These are phyloP conservation scores for Escallonia rubra DNA, from an alignment of 129 eudicot genomes.

Conservation along the genomic window DNA sequence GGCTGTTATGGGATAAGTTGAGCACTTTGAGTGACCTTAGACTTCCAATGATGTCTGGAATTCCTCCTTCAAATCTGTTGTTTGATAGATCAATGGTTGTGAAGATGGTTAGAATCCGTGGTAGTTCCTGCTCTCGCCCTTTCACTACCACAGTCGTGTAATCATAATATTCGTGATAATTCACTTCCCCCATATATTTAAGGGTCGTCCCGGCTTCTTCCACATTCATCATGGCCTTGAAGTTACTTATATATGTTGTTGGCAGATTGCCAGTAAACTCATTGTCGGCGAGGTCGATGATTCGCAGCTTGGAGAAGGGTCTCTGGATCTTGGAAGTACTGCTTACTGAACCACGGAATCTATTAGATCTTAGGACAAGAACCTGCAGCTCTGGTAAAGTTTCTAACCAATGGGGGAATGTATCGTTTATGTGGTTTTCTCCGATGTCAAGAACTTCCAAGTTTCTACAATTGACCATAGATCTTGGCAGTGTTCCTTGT, in stretches of 20 bases:
- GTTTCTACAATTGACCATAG: conserved; percentile 4
- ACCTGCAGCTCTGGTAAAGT: conserved; percentile 17
- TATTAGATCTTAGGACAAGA: conserved; percentile 23
- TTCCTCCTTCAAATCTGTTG: conserved; percentile 25
- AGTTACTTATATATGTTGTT: no score
- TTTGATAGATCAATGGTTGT: conserved; percentile 22
- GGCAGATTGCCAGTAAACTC: no score
- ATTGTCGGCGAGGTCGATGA: no score
- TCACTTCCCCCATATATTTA: no score
- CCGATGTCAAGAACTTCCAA: conserved; percentile 11
- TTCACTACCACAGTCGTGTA: neutral
- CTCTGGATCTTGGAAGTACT: neutral
- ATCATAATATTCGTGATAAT: no score
- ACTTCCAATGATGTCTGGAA: conserved; percentile 21
- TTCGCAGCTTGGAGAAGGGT: conserved; percentile 3
- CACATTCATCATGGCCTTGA: no score
- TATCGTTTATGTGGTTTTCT: conserved; percentile 9
- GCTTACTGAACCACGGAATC: conserved; percentile 9
- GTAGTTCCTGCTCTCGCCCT: conserved; percentile 4
- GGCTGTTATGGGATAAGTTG: conserved; percentile 29
- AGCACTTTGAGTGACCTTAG: conserved; percentile 19
- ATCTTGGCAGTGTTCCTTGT: conserved; percentile 18
- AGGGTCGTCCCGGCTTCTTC: no score
- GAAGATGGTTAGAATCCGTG: conserved; percentile 1
- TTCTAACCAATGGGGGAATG: conserved; percentile 17